phyloP scores from a whole-genome alignment of 164 flowering plant genomes.

The Magnolia changhungtana region DNA sequence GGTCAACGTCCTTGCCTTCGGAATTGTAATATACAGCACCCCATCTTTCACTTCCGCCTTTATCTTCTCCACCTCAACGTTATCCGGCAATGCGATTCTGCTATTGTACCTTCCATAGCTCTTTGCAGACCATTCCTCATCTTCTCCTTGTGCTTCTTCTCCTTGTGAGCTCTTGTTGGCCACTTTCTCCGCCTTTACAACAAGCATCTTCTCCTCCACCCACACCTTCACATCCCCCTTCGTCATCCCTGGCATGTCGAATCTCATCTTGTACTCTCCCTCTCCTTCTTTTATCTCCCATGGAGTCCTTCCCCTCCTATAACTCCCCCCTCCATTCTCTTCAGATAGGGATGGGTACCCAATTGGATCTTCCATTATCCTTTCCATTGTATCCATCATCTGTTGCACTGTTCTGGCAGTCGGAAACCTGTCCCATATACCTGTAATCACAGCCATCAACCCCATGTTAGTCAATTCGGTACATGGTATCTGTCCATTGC shows the following conservation, averaged over 20 bases:
- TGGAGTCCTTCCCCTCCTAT: constrained; percentile 70
- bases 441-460: constrained; percentile 23
- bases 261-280: constrained; percentile 61
- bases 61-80: constrained; percentile 66
- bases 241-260: constrained; percentile 92
- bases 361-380: constrained; percentile 64
- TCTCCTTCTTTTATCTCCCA: constrained; percentile 85
- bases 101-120: constrained; percentile 65
- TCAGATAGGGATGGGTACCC: constrained; percentile 34
- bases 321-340: constrained; percentile 22
- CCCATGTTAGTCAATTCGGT: not conserved
- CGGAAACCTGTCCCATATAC: constrained; percentile 77
- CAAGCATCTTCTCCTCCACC: constrained; percentile 84
- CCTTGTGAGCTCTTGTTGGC: constrained; percentile 1
- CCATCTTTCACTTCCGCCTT: constrained; percentile 83
- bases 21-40: constrained; percentile 66
- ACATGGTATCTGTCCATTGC: not conserved
- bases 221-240: constrained; percentile 74
- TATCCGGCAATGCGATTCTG: constrained; percentile 79
- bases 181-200: constrained; percentile 63
- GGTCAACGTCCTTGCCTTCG: constrained; percentile 37
- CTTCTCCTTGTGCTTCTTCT: constrained; percentile 18
- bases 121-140: constrained; percentile 60
- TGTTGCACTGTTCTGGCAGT: constrained; percentile 77
- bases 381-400: constrained; percentile 91